phyloP scores from a whole-genome alignment of 164 flowering plant genomes.

The Santalum album region DNA sequence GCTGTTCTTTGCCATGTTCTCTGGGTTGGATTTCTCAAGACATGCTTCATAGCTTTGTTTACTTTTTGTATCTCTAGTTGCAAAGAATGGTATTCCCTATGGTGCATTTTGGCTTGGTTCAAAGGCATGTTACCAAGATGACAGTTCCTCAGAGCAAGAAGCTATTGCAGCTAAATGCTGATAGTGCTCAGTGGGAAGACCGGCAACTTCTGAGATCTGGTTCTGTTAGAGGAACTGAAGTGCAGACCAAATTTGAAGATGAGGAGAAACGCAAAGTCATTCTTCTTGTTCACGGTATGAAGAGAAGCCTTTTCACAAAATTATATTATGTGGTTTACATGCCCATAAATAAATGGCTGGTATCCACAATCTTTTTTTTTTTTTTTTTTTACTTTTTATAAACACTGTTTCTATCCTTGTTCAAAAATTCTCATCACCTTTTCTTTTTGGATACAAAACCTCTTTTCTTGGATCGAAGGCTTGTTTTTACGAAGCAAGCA shows the following conservation, averaged over 20 bases:
- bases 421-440: background rate
- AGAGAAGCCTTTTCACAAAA: too few relatives aligned
- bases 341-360: too few relatives aligned
- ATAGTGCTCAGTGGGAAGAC: conserved; percentile 98
- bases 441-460: conserved; percentile 75
- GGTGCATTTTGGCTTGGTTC: conserved; percentile 30
- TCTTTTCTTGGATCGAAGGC: conserved; percentile 91
- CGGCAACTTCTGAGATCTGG: conserved; percentile 94
- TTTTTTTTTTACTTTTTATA: too few relatives aligned
- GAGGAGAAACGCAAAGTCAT: conserved; percentile 90
- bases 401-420: background rate
- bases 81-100: too few relatives aligned
- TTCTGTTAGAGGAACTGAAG: conserved; percentile 93
- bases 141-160: conserved; percentile 90
- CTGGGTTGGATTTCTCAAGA: too few relatives aligned
- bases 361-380: too few relatives aligned
- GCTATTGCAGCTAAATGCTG: conserved; percentile 77
- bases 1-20: too few relatives aligned
- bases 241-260: conserved; percentile 93
- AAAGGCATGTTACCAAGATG: conserved; percentile 85
- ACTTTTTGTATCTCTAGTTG: too few relatives aligned
- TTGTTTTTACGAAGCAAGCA: conserved; percentile 92
- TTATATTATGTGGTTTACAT: too few relatives aligned
- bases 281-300: conserved; percentile 92
- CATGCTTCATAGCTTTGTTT: too few relatives aligned